phyloP scores from a whole-genome alignment of 2,329 filamentous ascomycete genomes.

The Colletotrichum limetticola region DNA sequence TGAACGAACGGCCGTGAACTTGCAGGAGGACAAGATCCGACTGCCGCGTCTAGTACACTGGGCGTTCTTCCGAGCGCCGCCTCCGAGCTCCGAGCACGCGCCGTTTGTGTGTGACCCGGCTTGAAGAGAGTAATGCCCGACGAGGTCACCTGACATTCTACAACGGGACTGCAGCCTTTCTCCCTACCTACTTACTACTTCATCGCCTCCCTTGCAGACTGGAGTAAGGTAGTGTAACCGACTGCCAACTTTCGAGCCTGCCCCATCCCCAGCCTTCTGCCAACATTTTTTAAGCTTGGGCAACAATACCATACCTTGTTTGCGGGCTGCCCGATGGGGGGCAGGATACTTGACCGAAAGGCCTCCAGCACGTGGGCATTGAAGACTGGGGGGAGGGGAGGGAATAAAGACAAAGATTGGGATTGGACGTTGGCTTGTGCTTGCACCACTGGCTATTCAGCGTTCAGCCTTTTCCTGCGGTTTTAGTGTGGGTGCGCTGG shows the following conservation, averaged over 20 bases:
- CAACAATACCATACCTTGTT: neutral
- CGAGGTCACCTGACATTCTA: slow-evolving; percentile 2
- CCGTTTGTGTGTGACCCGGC: neutral
- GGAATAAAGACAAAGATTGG: neutral
- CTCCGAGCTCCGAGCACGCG: neutral
- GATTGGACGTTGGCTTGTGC: neutral
- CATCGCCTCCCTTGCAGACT: too few species aligned
- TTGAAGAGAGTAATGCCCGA: neutral
- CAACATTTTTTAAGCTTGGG: slow-evolving; percentile 1
- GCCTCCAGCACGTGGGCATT: slow-evolving; percentile 14
- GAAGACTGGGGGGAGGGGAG: neutral
- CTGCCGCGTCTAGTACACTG: neutral
- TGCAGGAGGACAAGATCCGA: neutral
- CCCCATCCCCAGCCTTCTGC: neutral
- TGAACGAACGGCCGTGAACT: neutral
- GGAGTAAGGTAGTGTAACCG: neutral
- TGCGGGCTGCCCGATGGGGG: neutral
- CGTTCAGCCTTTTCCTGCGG: neutral
- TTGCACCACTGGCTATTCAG: neutral
- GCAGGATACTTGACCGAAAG: neutral
- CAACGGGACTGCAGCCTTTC: neutral
- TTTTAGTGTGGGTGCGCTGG: slow-evolving; percentile 25
- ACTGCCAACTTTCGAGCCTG: neutral
- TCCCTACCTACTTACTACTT: neutral
- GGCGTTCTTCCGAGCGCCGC: neutral